These are phyloP conservation scores for Yamadazyma kanchanaburiensis DNA, from an alignment of 1,139 yeast genomes.

Conservation along the genomic window DNA sequence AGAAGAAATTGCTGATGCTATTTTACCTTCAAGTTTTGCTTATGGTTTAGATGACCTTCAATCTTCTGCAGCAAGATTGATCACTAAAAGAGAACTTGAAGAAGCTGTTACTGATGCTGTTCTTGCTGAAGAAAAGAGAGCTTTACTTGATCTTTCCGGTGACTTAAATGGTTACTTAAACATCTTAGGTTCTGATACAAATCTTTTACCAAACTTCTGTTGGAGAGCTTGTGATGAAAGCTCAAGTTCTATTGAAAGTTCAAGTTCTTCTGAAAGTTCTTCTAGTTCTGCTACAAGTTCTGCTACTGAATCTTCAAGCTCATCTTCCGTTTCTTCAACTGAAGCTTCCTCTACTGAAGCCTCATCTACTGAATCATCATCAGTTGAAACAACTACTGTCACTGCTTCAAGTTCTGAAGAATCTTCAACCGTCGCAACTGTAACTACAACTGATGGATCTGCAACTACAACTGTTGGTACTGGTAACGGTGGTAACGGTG, in stretches of 20 bases:
- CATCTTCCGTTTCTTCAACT: constrained; percentile 8
- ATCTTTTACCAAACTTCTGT: constrained; percentile 28
- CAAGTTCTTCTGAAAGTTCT: constrained; percentile 9
- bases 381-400: constrained; percentile 10
- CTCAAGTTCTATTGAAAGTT: constrained; percentile 6
- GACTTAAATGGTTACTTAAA: constrained; percentile 6
- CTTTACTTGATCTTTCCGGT: constrained; percentile 8
- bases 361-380: constrained; percentile 10
- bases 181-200: constrained; percentile 12
- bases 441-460: not conserved
- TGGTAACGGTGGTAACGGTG: too few relatives aligned
- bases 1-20: constrained; percentile 13
- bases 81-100: constrained; percentile 12
- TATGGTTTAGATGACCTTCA: constrained; percentile 11
- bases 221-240: constrained; percentile 17
- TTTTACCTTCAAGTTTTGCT: constrained; percentile 9
- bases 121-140: constrained; percentile 10
- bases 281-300: constrained; percentile 6
- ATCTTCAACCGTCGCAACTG: constrained; percentile 1
- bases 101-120: constrained; percentile 7
- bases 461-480: not conserved
- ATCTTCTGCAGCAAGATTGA: constrained; percentile 3
- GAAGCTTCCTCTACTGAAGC: constrained; percentile 9
- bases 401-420: constrained; percentile 12
- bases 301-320: constrained; percentile 8